Evolutionary conservation across 2,329 filamentous ascomycete genomes (phyloP).

Genomic region (Paracamarosporium sp.): DNA sequence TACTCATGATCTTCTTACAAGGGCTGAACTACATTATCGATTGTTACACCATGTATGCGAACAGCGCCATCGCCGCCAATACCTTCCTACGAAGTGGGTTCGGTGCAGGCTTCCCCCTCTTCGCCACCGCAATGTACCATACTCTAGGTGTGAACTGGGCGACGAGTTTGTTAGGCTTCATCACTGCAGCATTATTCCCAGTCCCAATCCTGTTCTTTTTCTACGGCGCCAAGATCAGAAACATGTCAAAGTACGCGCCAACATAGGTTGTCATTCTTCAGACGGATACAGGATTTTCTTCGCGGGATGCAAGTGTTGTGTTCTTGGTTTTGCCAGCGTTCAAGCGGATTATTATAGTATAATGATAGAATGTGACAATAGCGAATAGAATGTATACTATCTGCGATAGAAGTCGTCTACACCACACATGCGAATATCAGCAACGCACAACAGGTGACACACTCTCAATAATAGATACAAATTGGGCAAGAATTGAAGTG

Average conservation of each 20-base stretch:
- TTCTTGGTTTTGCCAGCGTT: not conserved
- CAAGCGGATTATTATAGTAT: not conserved
- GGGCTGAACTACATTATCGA: conserved; percentile 56
- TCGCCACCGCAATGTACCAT: conserved; percentile 20
- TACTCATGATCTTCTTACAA: conserved; percentile 55
- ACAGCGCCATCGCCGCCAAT: conserved; percentile 31
- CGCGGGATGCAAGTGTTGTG: not conserved
- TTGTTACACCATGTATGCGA: conserved; percentile 48
- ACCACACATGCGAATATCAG: not conserved
- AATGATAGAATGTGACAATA: not conserved
- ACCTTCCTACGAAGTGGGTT: conserved; percentile 26
- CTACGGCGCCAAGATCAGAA: conserved; percentile 9
- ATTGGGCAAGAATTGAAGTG: not conserved
- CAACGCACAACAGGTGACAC: not conserved
- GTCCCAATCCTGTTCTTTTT: conserved; percentile 6
- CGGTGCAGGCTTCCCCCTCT: conserved; percentile 28
- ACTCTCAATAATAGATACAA: not conserved
- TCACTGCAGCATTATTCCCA: conserved; percentile 5
- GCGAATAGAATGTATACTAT: not conserved
- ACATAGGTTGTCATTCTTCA: not conserved
- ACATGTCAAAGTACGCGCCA: conserved; percentile 1
- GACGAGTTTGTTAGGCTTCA: conserved; percentile 1
- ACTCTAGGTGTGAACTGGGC: conserved; percentile 9
- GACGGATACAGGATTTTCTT: not conserved
- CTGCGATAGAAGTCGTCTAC: no score